Percentiles rank a stretch among this genome's conserved stretches.
Evolutionary conservation across 108 stramenopile genomes (phyloP).

Genomic region (Pseudonitzschia multistriata): DNA sequence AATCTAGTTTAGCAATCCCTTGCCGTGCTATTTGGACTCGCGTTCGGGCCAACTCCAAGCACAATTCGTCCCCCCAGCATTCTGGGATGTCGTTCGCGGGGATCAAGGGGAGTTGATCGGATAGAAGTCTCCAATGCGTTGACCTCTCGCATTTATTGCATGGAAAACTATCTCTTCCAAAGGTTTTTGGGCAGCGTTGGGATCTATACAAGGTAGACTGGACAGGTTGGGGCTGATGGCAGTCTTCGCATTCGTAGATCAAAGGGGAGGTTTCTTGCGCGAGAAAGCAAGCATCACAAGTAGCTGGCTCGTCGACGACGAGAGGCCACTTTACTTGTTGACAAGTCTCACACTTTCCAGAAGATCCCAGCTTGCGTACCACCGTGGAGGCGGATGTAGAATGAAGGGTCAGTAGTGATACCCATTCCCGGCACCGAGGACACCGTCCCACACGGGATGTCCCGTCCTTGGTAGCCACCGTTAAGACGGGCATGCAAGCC

Average conservation of each 20-base stretch:
- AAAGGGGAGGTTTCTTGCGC: constrained; percentile 1
- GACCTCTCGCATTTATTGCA: constrained; percentile 16
- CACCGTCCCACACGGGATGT: constrained; percentile 13
- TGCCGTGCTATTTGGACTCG: constrained; percentile 12
- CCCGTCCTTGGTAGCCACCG: constrained; percentile 4
- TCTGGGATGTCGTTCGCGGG: constrained; percentile 16
- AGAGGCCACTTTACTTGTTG: background rate
- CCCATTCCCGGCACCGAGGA: constrained; percentile 12
- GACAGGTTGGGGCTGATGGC: background rate
- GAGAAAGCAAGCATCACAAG: constrained; percentile 22
- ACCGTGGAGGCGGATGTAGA: constrained; percentile 5
- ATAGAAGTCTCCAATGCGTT: constrained; percentile 11
- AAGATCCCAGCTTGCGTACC: background rate
- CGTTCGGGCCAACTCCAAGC: constrained; percentile 13
- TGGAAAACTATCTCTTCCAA: constrained; percentile 8
- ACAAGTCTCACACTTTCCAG: constrained; percentile 16
- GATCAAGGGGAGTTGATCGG: constrained; percentile 3
- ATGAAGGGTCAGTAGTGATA: constrained; percentile 9
- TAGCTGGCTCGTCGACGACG: constrained; percentile 1
- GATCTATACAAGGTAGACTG: constrained; percentile 16
- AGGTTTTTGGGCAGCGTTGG: background rate
- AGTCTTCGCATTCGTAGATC: constrained; percentile 17
- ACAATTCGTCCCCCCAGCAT: constrained; percentile 9
- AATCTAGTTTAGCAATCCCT: constrained; percentile 20
- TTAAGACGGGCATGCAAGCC: constrained; percentile 17